A percentile compares a stretch with the other conserved stretches of the same genome.
Conservation (phyloP, 1,284 basidiomycete species). For the Tylopilus orsonianus region DNA sequence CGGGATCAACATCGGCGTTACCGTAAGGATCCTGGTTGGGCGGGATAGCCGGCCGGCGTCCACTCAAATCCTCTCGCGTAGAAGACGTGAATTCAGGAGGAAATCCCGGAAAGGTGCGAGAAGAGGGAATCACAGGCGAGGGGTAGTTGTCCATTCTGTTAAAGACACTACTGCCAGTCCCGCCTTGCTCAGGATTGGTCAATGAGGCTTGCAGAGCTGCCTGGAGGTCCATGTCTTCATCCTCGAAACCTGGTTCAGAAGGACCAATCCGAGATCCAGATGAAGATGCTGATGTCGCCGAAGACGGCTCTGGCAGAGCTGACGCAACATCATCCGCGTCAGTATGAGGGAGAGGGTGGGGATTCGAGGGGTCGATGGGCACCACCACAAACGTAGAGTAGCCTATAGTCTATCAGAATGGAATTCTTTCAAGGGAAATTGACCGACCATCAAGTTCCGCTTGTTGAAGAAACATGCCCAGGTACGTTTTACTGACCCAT, state of each 20-base stretch:
- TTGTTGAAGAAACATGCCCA: constrained; percentile 85
- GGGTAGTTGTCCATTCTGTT: constrained; percentile 24
- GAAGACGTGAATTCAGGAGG: constrained; percentile 7
- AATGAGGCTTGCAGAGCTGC: constrained; percentile 81
- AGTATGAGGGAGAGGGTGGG: constrained; percentile 55
- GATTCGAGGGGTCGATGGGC: constrained; percentile 47
- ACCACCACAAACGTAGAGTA: constrained; percentile 87
- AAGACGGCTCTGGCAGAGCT: constrained; percentile 52
- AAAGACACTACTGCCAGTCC: constrained; percentile 4
- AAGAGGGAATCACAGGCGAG: constrained; percentile 30
- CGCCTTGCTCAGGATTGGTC: constrained; percentile 26
- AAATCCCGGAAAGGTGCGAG: constrained; percentile 28
- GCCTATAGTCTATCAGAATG: constrained; percentile 45
- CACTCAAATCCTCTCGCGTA: constrained; percentile 1
- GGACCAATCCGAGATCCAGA: constrained; percentile 18
- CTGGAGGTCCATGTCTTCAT: constrained; percentile 87
- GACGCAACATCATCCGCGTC: constrained; percentile 67
- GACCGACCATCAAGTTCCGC: constrained; percentile 76
- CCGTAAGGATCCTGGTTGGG: constrained; percentile 32
- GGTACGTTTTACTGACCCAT: constrained; percentile 82
- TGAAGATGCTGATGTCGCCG: constrained; percentile 24
- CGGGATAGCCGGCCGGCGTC: constrained; percentile 10
- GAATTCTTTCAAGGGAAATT: not conserved
- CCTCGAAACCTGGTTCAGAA: constrained; percentile 53
- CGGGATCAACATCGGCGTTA: constrained; percentile 50